Percentiles rank a stretch among this genome's conserved stretches.
Conservation (phyloP, 495 filamentous ascomycete species). For the Hyaloscypha finlandica region DNA sequence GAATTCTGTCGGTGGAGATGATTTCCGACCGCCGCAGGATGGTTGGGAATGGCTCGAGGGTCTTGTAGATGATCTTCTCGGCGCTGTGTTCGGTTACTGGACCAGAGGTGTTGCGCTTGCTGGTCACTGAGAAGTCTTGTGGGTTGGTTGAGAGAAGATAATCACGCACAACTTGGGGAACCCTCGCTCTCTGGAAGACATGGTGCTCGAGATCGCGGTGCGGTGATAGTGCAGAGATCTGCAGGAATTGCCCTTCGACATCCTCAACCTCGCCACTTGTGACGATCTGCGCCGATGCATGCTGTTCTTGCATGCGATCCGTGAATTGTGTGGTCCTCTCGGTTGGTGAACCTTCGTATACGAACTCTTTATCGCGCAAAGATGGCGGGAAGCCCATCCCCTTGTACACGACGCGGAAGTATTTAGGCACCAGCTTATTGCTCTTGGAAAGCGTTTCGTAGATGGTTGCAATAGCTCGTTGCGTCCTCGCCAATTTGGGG, state of each 20-base stretch:
- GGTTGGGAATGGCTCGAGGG: conserved; percentile 85
- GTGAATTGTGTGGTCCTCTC: conserved; percentile 83
- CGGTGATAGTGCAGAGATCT: conserved; percentile 76
- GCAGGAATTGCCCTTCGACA: conserved; percentile 90
- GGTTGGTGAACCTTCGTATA: conserved; percentile 78
- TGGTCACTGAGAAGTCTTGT: conserved; percentile 70
- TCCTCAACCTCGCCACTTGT: conserved; percentile 71
- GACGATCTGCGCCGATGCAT: conserved; percentile 84
- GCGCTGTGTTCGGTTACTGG: conserved; percentile 70
- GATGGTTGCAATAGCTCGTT: conserved; percentile 90
- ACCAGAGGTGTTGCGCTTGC: conserved; percentile 64
- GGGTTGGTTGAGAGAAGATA: conserved; percentile 78
- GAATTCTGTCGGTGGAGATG: conserved; percentile 46
- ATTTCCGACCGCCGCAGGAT: conserved; percentile 90
- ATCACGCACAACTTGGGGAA: conserved; percentile 80
- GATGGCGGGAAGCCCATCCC: conserved; percentile 85
- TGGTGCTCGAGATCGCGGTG: conserved; percentile 82
- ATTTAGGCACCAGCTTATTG: conserved; percentile 73
- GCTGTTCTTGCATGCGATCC: conserved; percentile 89
- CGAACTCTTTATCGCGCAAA: conserved; percentile 87
- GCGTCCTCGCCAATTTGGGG: conserved; percentile 81
- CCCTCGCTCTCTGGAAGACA: conserved; percentile 84
- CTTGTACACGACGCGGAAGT: conserved; percentile 90
- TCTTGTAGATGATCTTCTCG: conserved; percentile 85
- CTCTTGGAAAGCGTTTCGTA: conserved; percentile 86